These are phyloP conservation scores for Lachnellula cervina DNA, from an alignment of 2,329 filamentous ascomycete species.

Conservation along the genomic window DNA sequence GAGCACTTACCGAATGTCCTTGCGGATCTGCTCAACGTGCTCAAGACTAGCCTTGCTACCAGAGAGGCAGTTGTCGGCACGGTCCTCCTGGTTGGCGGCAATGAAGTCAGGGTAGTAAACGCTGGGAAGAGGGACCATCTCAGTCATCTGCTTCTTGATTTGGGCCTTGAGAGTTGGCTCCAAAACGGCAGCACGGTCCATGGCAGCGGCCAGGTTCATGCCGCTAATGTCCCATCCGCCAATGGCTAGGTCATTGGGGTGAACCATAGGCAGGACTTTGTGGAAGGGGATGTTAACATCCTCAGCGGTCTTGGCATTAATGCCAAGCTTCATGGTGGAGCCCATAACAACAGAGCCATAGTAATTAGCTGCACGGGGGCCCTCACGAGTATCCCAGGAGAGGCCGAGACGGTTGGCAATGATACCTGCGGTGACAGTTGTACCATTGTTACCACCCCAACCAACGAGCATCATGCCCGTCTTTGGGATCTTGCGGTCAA, in stretches of 20 bases:
- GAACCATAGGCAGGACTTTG: conserved; percentile 89
- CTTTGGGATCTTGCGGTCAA: conserved; percentile 88
- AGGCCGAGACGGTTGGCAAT: conserved; percentile 87
- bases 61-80: conserved; percentile 83
- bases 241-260: conserved; percentile 91
- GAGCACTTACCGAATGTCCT: conserved; percentile 71
- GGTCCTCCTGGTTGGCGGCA: conserved; percentile 94
- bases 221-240: conserved; percentile 97
- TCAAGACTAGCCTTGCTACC: conserved; percentile 79
- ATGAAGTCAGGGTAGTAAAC: conserved; percentile 99
- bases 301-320: conserved; percentile 73
- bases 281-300: conserved; percentile 98
- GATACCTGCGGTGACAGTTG: conserved; percentile 94
- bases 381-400: conserved; percentile 91
- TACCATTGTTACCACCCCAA: conserved; percentile 97
- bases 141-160: conserved; percentile 88
- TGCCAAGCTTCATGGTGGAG: conserved; percentile 94
- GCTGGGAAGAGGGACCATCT: conserved; percentile 83
- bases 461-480: conserved; percentile 96
- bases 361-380: conserved; percentile 83
- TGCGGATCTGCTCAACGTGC: conserved; percentile 88
- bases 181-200: conserved; percentile 93
- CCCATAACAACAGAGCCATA: conserved; percentile 97
- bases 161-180: conserved; percentile 89
- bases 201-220: conserved; percentile 82